phyloP scores from a whole-genome alignment of 257 asterid species.

The Nyctanthes arbortristis region DNA sequence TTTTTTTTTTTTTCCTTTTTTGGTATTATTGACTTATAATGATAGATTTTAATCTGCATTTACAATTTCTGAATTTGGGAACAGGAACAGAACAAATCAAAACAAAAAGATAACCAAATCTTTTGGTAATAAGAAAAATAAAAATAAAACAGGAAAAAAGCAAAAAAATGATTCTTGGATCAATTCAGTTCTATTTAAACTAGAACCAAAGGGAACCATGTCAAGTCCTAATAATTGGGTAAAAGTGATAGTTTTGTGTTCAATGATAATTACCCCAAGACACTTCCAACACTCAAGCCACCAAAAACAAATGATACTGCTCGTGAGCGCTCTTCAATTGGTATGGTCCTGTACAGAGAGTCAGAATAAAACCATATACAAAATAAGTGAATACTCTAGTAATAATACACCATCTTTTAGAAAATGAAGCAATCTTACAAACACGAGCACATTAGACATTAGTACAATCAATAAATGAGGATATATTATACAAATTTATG shows the following conservation, averaged over 20 bases:
- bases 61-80: too few species aligned
- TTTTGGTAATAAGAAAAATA: too few species aligned
- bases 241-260: slow-evolving; percentile 1
- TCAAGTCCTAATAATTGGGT: too few species aligned
- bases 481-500: neutral
- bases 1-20: too few species aligned
- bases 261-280: slow-evolving; percentile 32
- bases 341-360: slow-evolving; percentile 73
- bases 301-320: slow-evolving; percentile 58
- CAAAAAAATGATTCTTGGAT: too few species aligned
- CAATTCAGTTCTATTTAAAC: too few species aligned
- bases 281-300: slow-evolving; percentile 56
- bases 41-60: too few species aligned
- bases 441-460: neutral
- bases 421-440: slow-evolving; percentile 1
- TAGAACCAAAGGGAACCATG: too few species aligned
- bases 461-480: neutral
- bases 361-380: slow-evolving; percentile 9
- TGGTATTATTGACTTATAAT: too few species aligned
- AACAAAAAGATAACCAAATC: too few species aligned
- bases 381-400: slow-evolving; percentile 7
- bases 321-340: slow-evolving; percentile 64
- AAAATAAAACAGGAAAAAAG: too few species aligned
- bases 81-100: too few species aligned
- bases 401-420: neutral